These are phyloP conservation scores for Calycina herbarum DNA, from an alignment of 2,329 filamentous ascomycete genomes.

Conservation along the genomic window DNA sequence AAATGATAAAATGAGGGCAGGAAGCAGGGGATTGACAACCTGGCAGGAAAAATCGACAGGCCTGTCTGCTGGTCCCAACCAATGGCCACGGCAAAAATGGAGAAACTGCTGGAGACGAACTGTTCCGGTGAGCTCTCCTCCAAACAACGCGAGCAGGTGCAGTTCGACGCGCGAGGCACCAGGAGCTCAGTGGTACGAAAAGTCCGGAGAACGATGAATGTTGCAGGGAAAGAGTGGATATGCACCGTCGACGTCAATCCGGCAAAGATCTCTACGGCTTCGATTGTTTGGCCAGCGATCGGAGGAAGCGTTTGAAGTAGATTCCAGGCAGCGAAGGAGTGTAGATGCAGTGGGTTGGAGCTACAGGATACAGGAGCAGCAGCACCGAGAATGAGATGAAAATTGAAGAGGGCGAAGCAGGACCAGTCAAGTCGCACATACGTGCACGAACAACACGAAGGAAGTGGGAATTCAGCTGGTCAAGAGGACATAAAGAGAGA, in stretches of 20 bases:
- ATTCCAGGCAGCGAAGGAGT: not conserved
- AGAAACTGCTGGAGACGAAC: not conserved
- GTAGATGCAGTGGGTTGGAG: not conserved
- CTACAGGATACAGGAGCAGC: not conserved
- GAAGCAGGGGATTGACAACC: constrained; percentile 9
- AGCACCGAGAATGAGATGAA: not conserved
- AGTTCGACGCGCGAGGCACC: not conserved
- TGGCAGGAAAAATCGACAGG: not conserved
- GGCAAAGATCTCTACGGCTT: not conserved
- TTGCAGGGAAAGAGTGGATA: not conserved
- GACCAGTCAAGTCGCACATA: constrained; percentile 1
- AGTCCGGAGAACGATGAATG: not conserved
- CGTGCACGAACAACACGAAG: not conserved
- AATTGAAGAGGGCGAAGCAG: not conserved
- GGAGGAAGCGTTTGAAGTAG: constrained; percentile 1
- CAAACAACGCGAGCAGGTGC: not conserved
- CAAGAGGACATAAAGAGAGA: not conserved
- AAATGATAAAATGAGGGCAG: not conserved
- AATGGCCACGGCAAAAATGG: not conserved
- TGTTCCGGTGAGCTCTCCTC: not conserved
- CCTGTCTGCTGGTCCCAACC: not conserved
- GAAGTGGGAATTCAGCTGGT: not conserved
- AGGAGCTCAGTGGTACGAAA: not conserved
- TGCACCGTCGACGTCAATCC: constrained; percentile 5
- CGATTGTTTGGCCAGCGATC: not conserved